Conservation (phyloP, 164 flowering plant species). For the Aristolochia fimbriata region DNA sequence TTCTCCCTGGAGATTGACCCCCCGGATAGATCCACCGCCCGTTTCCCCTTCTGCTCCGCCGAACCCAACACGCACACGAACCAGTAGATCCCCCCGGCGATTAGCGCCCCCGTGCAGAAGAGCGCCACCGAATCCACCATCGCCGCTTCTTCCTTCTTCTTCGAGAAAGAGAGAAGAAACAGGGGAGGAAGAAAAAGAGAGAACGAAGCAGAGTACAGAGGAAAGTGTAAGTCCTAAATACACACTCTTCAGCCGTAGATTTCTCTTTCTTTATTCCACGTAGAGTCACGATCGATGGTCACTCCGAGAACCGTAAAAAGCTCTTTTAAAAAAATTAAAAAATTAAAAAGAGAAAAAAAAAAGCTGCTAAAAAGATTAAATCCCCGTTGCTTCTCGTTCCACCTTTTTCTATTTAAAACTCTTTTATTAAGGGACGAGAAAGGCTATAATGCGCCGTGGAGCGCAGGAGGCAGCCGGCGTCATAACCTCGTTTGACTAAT, state of each 20-base stretch:
- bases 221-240: too few relatives aligned
- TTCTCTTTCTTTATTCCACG: not conserved
- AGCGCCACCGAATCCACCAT: slow-evolving; percentile 55
- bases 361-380: too few relatives aligned
- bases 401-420: too few relatives aligned
- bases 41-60: slow-evolving; percentile 76
- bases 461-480: too few relatives aligned
- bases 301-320: too few relatives aligned
- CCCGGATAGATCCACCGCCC: slow-evolving; percentile 72
- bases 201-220: not conserved
- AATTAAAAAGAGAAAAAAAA: too few relatives aligned
- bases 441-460: too few relatives aligned
- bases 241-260: not conserved
- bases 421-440: too few relatives aligned
- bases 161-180: not conserved
- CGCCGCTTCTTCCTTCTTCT: not conserved
- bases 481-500: too few relatives aligned
- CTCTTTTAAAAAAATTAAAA: too few relatives aligned
- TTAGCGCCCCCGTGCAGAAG: slow-evolving; percentile 47
- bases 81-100: slow-evolving; percentile 77
- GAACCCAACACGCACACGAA: slow-evolving; percentile 82
- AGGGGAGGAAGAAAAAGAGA: not conserved
- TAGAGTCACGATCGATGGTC: too few relatives aligned
- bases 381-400: too few relatives aligned
- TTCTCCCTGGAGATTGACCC: slow-evolving; percentile 81